Base-by-base conservation (phyloP, 208 protist species). In the Acanthamoeba sp. region DNA sequence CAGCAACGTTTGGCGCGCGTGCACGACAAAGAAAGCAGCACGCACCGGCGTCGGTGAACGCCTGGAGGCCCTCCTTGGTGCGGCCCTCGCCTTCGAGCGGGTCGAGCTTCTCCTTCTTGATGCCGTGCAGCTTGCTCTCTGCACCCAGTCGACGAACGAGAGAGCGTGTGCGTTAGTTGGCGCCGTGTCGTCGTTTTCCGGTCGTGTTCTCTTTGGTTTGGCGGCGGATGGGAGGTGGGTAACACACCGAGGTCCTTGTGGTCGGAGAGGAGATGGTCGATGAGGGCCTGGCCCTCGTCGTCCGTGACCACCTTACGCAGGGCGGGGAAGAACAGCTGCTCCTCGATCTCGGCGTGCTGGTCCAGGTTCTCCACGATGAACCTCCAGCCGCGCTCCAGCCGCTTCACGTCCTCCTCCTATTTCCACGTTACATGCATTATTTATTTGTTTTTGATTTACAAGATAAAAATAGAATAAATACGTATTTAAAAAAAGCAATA, bases 341-440 rank as follows among this genome's bases (percentile, higher is more conserved):
- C 71, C 29, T 80, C 71, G 36, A 48, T 45, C 71, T 50, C 29
- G 71, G 71, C 71, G 36, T 80, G 71, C 36, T 80, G 34, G 36
- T 80, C 71, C 29, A 80, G 71, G 36, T 80, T 80, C 38, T 80
- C 71, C 71, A 80, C 71, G 38, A 80, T 80, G 71, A 80, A 80
- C 71, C 40, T 7, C 71, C 71, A 80, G 14, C 71, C 71, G 20
- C 71, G 71, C 40, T 38, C 40, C 71, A 80, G 71, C 71, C 36
- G 20, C 69, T 36, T 12, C 71, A 80, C 71, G 20, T 80, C 71
- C 14, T 4, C 71, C 22, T 32, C 71, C 71, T 80, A 29, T 5
- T 10, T 18, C 29, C 10, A 27, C 62, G 10, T 36, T 73, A 27
- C 18, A 27, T 36, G n/a, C 10, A 12, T 38, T n/a, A 73, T 73